A percentile compares a stretch with the other conserved stretches of the same genome.
phyloP scores from a whole-genome alignment of 176 grass and related monocot species.

The Phoenix dactylifera region DNA sequence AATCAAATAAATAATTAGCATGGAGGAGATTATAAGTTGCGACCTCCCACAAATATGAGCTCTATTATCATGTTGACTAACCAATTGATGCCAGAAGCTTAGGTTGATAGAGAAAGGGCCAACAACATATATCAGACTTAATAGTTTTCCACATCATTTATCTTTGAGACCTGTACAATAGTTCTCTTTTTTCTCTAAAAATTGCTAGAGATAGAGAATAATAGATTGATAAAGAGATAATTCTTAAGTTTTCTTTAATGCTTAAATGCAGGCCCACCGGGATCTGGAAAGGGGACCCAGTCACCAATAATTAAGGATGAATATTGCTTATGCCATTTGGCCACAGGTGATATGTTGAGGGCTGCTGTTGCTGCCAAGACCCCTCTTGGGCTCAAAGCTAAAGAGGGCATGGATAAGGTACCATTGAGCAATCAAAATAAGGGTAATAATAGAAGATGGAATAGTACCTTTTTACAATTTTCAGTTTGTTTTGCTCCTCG shows the following conservation, averaged over 20 bases:
- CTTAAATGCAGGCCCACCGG: constrained; percentile 65
- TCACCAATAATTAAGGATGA: constrained; percentile 93
- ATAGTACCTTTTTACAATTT: constrained; percentile 22
- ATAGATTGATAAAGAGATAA: too few species aligned
- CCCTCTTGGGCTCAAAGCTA: constrained; percentile 86
- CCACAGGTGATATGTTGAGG: constrained; percentile 96
- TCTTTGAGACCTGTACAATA: too few species aligned
- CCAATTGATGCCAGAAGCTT: too few species aligned
- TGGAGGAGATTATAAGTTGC: too few species aligned
- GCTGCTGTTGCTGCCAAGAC: constrained; percentile 91
- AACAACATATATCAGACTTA: too few species aligned
- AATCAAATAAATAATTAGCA: too few species aligned
- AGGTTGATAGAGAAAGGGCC: too few species aligned
- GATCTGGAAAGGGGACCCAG: constrained; percentile 92
- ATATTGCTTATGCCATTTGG: constrained; percentile 90
- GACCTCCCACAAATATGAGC: too few species aligned
- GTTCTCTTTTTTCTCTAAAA: too few species aligned
- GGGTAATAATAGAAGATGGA: background rate
- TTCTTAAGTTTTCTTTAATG: background rate
- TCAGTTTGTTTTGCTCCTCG: constrained; percentile 5
- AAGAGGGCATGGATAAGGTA: constrained; percentile 92
- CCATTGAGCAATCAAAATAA: background rate
- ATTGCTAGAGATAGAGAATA: too few species aligned
- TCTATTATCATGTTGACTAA: too few species aligned
- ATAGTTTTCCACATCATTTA: too few species aligned